phyloP scores from a whole-genome alignment of 2,329 filamentous ascomycete genomes.

The Exserohilum turcica region DNA sequence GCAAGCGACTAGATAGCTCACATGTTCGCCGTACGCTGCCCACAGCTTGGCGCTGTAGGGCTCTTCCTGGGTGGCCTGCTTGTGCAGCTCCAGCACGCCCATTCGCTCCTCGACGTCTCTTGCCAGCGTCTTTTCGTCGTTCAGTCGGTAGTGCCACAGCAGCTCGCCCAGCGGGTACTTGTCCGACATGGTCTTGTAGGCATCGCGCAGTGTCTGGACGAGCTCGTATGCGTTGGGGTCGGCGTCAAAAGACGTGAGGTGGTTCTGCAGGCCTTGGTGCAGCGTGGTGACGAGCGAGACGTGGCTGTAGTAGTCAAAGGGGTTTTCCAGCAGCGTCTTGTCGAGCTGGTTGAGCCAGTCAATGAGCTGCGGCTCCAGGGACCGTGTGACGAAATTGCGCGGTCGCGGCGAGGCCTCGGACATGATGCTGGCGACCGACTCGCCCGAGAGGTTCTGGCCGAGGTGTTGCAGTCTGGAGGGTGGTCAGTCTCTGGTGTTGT shows the following conservation, averaged over 20 bases:
- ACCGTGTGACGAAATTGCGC: conserved; percentile 50
- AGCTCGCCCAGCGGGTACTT: conserved; percentile 75
- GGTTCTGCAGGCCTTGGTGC: conserved; percentile 55
- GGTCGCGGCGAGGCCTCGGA: conserved; percentile 53
- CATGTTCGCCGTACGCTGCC: conserved; percentile 78
- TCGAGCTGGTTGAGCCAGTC: conserved; percentile 53
- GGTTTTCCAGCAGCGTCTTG: conserved; percentile 52
- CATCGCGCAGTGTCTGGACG: conserved; percentile 53
- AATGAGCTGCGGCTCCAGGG: conserved; percentile 51
- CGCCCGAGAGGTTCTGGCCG: conserved; percentile 49
- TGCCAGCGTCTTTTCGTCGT: conserved; percentile 69
- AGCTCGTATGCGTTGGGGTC: conserved; percentile 52
- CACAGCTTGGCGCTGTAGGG: conserved; percentile 75
- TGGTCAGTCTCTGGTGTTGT: conserved; percentile 15
- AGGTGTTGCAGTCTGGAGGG: conserved; percentile 31
- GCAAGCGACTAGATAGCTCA: conserved; percentile 71
- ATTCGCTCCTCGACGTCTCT: conserved; percentile 69
- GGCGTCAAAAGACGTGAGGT: conserved; percentile 39
- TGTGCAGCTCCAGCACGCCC: conserved; percentile 72
- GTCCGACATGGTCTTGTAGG: conserved; percentile 64
- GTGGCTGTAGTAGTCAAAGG: conserved; percentile 57
- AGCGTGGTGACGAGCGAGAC: conserved; percentile 55
- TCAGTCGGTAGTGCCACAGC: conserved; percentile 76
- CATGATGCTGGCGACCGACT: conserved; percentile 55
- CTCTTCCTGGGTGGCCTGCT: conserved; percentile 71